Percentiles rank a stretch among this genome's conserved stretches.
Evolutionary conservation across 139 green algal genomes (phyloP).

Genomic region (Pseudopediastrum boryanum): DNA sequence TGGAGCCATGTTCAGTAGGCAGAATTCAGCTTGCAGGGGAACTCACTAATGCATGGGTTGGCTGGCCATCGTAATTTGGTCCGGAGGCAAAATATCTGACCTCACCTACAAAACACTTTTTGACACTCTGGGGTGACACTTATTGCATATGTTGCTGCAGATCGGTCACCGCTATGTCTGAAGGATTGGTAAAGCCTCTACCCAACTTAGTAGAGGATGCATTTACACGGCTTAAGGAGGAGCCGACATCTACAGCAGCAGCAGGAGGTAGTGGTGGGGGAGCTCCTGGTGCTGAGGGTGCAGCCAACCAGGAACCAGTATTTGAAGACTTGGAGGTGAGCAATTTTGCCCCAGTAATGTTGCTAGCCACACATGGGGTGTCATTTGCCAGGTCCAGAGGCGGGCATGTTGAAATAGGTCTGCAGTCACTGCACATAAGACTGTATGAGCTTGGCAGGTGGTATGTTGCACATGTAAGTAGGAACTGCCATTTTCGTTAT

Average conservation of each 20-base stretch:
- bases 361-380: neutral
- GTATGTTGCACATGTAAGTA: too few species aligned
- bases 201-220: conserved; percentile 71
- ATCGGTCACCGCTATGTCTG: conserved; percentile 33
- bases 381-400: conserved; percentile 34
- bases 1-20: too few species aligned
- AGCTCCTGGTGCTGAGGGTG: conserved; percentile 1
- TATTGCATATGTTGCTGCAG: neutral
- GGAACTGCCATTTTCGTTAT: too few species aligned
- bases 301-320: conserved; percentile 45
- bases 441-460: too few species aligned
- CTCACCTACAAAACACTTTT: neutral
- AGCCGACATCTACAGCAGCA: neutral
- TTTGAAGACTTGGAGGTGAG: conserved; percentile 90
- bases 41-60: too few species aligned
- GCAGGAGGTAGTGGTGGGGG: neutral
- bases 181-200: conserved; percentile 68
- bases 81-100: neutral
- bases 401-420: too few species aligned
- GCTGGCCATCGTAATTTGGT: too few species aligned
- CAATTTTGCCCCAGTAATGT: too few species aligned
- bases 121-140: neutral
- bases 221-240: conserved; percentile 54
- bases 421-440: too few species aligned
- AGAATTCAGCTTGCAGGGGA: too few species aligned